phyloP scores from a whole-genome alignment of 75 land plant species.

The Pseudotsuga menziesii region DNA sequence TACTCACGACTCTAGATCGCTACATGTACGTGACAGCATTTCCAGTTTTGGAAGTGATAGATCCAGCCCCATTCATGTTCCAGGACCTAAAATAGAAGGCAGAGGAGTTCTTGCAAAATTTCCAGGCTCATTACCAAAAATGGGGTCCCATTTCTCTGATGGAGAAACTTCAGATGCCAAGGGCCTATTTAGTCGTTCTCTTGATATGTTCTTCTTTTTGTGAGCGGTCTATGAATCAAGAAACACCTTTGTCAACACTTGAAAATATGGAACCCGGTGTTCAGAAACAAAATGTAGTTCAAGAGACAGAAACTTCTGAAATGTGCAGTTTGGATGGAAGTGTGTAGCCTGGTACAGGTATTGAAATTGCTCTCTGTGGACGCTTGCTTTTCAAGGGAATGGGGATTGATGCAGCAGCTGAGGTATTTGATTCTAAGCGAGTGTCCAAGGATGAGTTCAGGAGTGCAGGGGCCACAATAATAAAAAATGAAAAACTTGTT shows the following conservation, averaged over 20 bases:
- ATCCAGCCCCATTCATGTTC: background rate
- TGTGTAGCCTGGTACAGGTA: background rate
- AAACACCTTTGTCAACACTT: background rate
- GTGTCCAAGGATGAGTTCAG: slow-evolving; percentile 22
- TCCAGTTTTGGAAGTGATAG: background rate
- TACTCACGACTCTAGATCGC: background rate
- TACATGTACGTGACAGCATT: background rate
- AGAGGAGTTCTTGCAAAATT: background rate
- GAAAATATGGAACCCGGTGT: background rate
- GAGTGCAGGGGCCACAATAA: slow-evolving; percentile 24
- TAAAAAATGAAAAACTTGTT: slow-evolving; percentile 34
- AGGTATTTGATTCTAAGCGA: slow-evolving; percentile 26
- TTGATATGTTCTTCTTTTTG: slow-evolving; percentile 3
- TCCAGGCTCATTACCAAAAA: background rate
- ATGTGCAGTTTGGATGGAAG: background rate
- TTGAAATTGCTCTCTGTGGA: slow-evolving; percentile 35
- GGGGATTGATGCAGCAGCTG: slow-evolving; percentile 31
- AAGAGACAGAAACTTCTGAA: background rate
- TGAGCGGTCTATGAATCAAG: background rate
- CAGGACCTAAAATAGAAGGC: background rate
- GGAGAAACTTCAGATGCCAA: background rate
- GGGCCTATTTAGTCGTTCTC: background rate
- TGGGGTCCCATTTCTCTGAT: background rate
- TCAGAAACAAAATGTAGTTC: background rate
- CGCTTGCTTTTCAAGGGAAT: slow-evolving; percentile 30